Evolutionary conservation across 2,329 filamentous ascomycete species (phyloP), one percentile per base, ranked within the genome.

Genomic region (Apiospora sp.): DNA sequence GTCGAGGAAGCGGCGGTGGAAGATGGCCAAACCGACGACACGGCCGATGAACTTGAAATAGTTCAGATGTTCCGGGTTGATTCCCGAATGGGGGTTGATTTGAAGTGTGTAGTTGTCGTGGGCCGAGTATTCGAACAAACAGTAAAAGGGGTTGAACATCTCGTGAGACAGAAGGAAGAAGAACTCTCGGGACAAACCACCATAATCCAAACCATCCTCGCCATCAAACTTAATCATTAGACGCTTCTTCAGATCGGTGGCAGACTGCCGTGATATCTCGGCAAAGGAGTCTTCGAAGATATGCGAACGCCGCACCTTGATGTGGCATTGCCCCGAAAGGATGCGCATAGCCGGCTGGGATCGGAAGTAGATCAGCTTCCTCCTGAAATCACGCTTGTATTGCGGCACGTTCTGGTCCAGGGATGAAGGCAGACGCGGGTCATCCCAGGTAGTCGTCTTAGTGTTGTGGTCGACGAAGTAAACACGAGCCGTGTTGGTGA

Each of bases 61-160:
- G 83, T 98, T 98, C 79, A 99, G 87, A 90, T 99, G 96, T 85
- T 99, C 96, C 0, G 96, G 96, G 84, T 99, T 99, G 85, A 99
- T 98, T 76, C 96, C 96, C 27, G 96, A 99, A 84, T 99, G 96
- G 67, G 96, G 96, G 86, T 99, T 99, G 87, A 99, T 99, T 85
- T 99, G 96, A 71, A 99, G 92, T 43, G 96, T 99, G 86, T 99
- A 99, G 86, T 99, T 99, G 90, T 99, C 96, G 87, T 99, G 96
- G 51, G 96, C 96, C 37, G 96, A 98, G 84, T 99, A 99, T 85
- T 99, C 96, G 87, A 99, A 99, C 71, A 99, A 88, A 83, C 96
- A 99, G 87, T 99, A 99, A 86, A 99, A 99, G 44, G 96, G 96
- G 83, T 99, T 99, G 87, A 99, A 99, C 96, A 99, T 99, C 87